Evolutionary conservation across 768 basidiomycete genomes (phyloP).

Genomic region (Lactarius evosmus): DNA sequence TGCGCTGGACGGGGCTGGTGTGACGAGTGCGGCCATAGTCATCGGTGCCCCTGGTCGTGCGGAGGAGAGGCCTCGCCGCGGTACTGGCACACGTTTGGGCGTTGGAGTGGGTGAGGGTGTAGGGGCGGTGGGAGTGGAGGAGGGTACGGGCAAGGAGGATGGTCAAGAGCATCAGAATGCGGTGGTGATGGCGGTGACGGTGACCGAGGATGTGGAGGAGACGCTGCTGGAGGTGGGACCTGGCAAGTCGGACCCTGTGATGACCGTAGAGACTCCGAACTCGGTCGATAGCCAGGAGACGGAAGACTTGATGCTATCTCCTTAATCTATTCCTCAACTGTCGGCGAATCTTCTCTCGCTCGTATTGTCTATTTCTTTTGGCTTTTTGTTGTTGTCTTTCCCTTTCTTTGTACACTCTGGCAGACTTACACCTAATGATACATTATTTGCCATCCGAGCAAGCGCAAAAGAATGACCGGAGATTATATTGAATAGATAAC

Average conservation of each 20-base stretch:
- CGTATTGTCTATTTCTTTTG: not conserved
- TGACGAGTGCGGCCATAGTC: not conserved
- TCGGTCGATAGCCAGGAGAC: slow-evolving; percentile 22
- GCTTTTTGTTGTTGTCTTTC: not conserved
- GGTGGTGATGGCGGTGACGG: not conserved
- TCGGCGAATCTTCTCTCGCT: too few species aligned
- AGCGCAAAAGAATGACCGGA: not conserved
- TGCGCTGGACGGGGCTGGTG: slow-evolving; percentile 15
- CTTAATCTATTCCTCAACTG: not conserved
- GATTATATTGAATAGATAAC: not conserved
- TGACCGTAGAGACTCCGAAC: slow-evolving; percentile 5
- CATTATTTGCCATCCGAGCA: slow-evolving; percentile 1
- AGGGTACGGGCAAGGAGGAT: not conserved
- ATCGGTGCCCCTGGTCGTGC: too few species aligned
- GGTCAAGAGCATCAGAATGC: not conserved
- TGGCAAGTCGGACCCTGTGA: slow-evolving; percentile 12
- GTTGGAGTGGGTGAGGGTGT: not conserved
- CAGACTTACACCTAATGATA: slow-evolving; percentile 12
- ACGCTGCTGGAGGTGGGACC: not conserved
- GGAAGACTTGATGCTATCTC: slow-evolving; percentile 7
- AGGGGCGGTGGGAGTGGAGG: not conserved
- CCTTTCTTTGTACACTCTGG: not conserved
- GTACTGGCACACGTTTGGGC: too few species aligned
- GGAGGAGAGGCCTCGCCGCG: too few species aligned
- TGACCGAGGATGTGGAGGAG: slow-evolving; percentile 4